phyloP scores from a whole-genome alignment of 768 basidiomycete species.

The Leccinum olivaceopallidum region DNA sequence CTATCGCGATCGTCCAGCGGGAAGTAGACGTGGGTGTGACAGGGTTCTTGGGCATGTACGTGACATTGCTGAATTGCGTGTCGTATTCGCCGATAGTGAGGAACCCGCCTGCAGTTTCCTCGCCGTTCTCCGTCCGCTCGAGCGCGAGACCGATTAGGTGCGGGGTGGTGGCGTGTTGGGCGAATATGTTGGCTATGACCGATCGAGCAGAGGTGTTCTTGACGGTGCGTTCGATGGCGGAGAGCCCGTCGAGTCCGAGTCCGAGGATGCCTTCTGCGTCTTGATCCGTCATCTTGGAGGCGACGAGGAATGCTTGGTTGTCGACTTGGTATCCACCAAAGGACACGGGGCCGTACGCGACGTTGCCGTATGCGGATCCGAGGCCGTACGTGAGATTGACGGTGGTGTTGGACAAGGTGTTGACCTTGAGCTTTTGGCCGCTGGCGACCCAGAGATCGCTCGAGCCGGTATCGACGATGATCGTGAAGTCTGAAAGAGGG shows the following conservation, averaged over 20 bases:
- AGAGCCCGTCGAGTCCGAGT: constrained; percentile 28
- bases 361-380: constrained; percentile 38
- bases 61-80: constrained; percentile 32
- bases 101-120: constrained; percentile 41
- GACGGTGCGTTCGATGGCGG: constrained; percentile 18
- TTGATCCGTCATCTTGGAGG: constrained; percentile 16
- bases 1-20: constrained; percentile 45
- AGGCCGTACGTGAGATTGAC: constrained; percentile 38
- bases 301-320: constrained; percentile 30
- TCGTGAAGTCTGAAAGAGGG: constrained; percentile 24
- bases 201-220: constrained; percentile 25
- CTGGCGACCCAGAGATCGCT: constrained; percentile 31
- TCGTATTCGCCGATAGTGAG: constrained; percentile 47
- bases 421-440: constrained; percentile 26
- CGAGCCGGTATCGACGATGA: constrained; percentile 31
- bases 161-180: constrained; percentile 34
- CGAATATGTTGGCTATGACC: constrained; percentile 42
- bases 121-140: constrained; percentile 40
- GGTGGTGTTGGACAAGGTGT: constrained; percentile 31
- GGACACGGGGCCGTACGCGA: constrained; percentile 37
- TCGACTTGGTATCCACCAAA: constrained; percentile 36
- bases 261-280: constrained; percentile 28
- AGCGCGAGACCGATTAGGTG: constrained; percentile 46
- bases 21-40: constrained; percentile 36
- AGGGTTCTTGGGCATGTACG: constrained; percentile 31